Base-by-base conservation (phyloP, 495 filamentous ascomycete species). In the Aspergillus taichungensis region DNA sequence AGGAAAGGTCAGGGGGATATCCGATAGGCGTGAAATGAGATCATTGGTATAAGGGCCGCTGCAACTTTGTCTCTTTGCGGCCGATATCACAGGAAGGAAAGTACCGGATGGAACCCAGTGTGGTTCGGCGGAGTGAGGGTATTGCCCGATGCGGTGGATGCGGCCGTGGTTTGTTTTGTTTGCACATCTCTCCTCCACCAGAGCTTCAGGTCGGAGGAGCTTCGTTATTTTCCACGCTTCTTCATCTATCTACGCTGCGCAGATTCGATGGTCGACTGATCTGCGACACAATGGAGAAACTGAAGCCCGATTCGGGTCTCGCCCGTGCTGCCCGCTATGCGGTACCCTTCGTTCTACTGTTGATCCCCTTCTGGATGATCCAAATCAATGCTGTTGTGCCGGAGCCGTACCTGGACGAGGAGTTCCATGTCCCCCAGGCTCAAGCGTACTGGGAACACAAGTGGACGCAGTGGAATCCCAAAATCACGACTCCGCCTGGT, bases 401-500 rank as follows among this genome's bases (percentile, higher is more conserved):
- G 30, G 83, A 90, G 40, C 87, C 90, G 8, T 96, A 96, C 60
- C 73, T 95, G 10, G 92, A 98, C 56, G 92, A 98, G 66, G 80
- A 89, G 18, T 98, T 98, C 63, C 92, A 98, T 55, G 81, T 96
- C 40, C 83, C 88, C 3, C 92, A 98, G 64, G 89, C 89, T 0
- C 85, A 94, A 43, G 74, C 75, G 7, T 98, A 97, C 61, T 95
- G 90, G 64, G 52, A 72, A 13, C 81, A 85, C 12, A 72, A 77
- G 27, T 96, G 82, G 67, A 59, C 61, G 29, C 66, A 82, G 12
- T 98, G 94, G 94, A 90, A 98, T 63, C 84, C 88, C 10, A 97
- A 96, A 57, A 88, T 98, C 50, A 98, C 92, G 7, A 98, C 92
- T 2, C 92, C 92, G 2, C 88, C 92, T 6, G 94, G 90, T 13